Evolutionary conservation across 1,284 basidiomycete species (phyloP).

Genomic region (Pseudozyma sp.): DNA sequence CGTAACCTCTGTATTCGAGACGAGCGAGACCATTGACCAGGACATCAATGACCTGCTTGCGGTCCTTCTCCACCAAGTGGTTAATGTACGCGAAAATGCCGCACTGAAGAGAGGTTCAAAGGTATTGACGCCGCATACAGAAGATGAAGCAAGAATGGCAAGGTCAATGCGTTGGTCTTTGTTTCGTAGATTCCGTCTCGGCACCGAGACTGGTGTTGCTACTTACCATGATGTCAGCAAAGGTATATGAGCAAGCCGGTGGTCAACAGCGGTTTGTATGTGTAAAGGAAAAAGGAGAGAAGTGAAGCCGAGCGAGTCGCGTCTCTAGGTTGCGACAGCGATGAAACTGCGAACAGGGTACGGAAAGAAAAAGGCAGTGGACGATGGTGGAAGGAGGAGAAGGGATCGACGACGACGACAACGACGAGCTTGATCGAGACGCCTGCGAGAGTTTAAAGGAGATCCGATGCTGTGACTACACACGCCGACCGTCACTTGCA

Average conservation of each 20-base stretch:
- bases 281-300: conserved; percentile 16
- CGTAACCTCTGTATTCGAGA: conserved; percentile 98
- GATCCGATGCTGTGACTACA: conserved; percentile 2
- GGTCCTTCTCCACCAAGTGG: conserved; percentile 74
- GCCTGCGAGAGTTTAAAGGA: conserved; percentile 31
- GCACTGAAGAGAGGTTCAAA: conserved; percentile 47
- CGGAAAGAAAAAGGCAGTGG: conserved; percentile 9
- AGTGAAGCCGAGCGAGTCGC: conserved; percentile 23
- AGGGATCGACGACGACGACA: conserved; percentile 10
- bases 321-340: conserved; percentile 25
- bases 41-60: conserved; percentile 90
- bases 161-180: not conserved
- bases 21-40: conserved; percentile 91
- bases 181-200: too few species aligned
- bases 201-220: not conserved
- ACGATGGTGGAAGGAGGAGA: conserved; percentile 16
- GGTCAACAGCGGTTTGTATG: conserved; percentile 31
- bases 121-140: not conserved
- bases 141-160: not conserved
- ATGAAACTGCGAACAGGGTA: conserved; percentile 9
- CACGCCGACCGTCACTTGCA: not conserved
- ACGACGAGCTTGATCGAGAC: conserved; percentile 1
- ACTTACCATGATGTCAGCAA: conserved; percentile 39
- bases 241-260: conserved; percentile 25
- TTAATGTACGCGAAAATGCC: conserved; percentile 69